Base-by-base conservation (phyloP, 192 early-diverging fungal species). In the Helicostylum pulchrum region DNA sequence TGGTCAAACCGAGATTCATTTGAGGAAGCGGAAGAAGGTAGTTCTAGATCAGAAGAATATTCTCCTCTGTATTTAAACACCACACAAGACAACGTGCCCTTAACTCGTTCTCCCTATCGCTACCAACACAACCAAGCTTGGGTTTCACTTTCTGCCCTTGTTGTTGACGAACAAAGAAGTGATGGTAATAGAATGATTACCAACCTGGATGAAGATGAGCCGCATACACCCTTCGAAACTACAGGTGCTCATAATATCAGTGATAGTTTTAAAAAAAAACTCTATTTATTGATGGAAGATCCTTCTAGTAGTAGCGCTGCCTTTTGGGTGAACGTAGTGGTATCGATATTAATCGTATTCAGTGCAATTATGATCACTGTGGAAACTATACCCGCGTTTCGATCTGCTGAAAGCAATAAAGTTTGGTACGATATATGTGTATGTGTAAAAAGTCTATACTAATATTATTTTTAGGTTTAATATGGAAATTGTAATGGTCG, bases 331-430 rank as follows among this genome's bases (percentile, higher is more conserved):
- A 89, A 88, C 65, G 77, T 90, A 14, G 83, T 87, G 67, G 85
- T 92, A 0, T 84, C 86, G 4, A 81, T 90, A 66, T 79, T 84
- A 51, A 92, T 92, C 43, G 82, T 90, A 17, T 75, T 85, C 17
- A 85, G 84, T 72, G 85, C 88, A 1, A 78, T 88, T 8, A 81
- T 88, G 54, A 87, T 87, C 0, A 89, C 88, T 8, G 75, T 92
- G 47, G 90, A 92, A 77, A 92, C 90, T 23, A 89, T 92, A 19
- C 90, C 90, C 47, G 52, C 85, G 31, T 87, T 90, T 57, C 80
- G 84, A 48, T 80, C 81, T 4, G 76, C 74, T 11, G 76, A 79
- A 53, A 81, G 78, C 21, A 66, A 64, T 21, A 67, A 59, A 17
- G 69, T 82, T 8, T 85, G 83, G 83, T 82, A 79, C 66, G 14